Conservation (phyloP, 2,329 filamentous ascomycete genomes). For the Trichoderma oligosporum region DNA sequence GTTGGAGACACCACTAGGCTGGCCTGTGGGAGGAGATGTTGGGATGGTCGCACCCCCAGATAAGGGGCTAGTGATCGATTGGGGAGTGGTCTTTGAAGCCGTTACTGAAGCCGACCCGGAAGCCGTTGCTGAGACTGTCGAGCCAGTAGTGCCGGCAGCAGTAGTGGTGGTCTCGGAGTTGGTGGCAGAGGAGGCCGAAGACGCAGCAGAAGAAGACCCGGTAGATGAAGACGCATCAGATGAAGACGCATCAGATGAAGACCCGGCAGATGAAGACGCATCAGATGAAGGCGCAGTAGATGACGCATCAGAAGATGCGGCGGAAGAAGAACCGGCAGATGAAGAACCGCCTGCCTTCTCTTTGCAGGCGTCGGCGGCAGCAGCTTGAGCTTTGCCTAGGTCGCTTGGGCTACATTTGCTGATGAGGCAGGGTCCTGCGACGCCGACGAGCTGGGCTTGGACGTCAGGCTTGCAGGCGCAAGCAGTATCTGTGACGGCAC, state of each 20-base stretch:
- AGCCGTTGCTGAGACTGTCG: background rate
- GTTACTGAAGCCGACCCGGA: background rate
- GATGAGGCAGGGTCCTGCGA: slow-evolving; percentile 33
- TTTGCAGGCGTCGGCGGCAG: slow-evolving; percentile 32
- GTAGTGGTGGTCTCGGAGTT: slow-evolving; percentile 4
- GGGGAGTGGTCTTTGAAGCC: background rate
- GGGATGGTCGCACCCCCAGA: slow-evolving; percentile 14
- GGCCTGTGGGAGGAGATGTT: slow-evolving; percentile 15
- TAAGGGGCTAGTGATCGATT: background rate
- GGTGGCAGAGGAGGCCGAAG: background rate
- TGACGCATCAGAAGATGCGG: slow-evolving; percentile 2
- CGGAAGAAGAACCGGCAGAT: slow-evolving; percentile 5
- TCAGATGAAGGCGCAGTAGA: slow-evolving; percentile 11
- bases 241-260: slow-evolving; percentile 2
- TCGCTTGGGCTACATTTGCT: slow-evolving; percentile 33
- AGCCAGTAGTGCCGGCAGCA: background rate
- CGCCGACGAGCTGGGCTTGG: slow-evolving; percentile 30
- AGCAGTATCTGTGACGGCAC: slow-evolving; percentile 33
- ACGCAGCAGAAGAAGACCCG: slow-evolving; percentile 3
- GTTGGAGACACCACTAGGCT: slow-evolving; percentile 4
- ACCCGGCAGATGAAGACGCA: slow-evolving; percentile 9
- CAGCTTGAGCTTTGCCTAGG: slow-evolving; percentile 32
- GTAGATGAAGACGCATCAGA: slow-evolving; percentile 12
- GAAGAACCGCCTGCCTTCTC: slow-evolving; percentile 6
- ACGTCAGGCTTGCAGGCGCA: slow-evolving; percentile 39